Evolutionary conservation across 352 stramenopile species (phyloP), one percentile per base, ranked within the genome.

Genomic region (Phytophthora capsici): DNA sequence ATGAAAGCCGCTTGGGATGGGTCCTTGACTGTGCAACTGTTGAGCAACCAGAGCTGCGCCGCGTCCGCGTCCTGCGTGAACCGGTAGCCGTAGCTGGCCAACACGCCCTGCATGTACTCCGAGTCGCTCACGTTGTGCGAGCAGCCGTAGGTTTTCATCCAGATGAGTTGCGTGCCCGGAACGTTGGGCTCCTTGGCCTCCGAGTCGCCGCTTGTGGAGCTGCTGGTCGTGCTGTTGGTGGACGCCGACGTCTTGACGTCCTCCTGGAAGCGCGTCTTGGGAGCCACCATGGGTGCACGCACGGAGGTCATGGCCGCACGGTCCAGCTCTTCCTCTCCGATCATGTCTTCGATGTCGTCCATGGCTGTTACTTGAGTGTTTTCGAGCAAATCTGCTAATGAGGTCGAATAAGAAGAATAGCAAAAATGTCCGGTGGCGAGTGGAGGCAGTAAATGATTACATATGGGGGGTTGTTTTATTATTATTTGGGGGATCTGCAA

Each of bases 11-110:
- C 84, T 57, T 98, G 85, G n/a, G 80, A 95, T 30, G 93, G 93
- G 64, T 98, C 90, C 64, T 98, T 98, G 41, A 98, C 93, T 6
- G 93, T 98, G 75, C 93, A 98, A 70, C 87, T 97, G 57, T 98
- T 98, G 20, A 98, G 68, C 19, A 98, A 61, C 89, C 89, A 97
- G 47, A 96, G 72, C 57, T 97, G 87, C 14, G 91, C 91, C 14
- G 82, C 73, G 36, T 94, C 77, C 7, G 82, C 58, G 40, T 88
- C 75, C 23, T 94, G 76, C 19, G 85, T 88, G 69, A 97, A 90
- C 4, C 69, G 78, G 63, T 98, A 98, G 41, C 93, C 93, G 73
- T 97, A 97, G 71, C 84, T 91, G 40, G 80, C 73, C 25, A 98
- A 71, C 56, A 96, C 73, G 41, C 93, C 93, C 57, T 92, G 78